Conservation (phyloP, 331 rosid species). For the Cydonia oblonga region DNA sequence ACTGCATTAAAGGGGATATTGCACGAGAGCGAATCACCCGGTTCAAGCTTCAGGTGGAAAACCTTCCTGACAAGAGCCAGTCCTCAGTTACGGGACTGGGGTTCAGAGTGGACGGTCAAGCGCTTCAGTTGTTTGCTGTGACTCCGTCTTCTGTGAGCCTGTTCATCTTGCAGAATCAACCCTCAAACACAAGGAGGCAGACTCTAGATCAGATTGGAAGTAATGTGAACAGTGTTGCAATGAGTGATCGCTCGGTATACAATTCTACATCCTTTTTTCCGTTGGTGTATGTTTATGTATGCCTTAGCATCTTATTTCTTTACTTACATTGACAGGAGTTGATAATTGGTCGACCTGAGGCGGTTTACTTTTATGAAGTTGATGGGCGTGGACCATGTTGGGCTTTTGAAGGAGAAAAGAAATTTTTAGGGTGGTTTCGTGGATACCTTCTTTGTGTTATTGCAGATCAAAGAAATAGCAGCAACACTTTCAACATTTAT, state of each 20-base stretch:
- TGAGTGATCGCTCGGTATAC: conserved; percentile 88
- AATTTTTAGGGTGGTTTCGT: conserved; percentile 88
- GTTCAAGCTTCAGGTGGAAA: conserved; percentile 80
- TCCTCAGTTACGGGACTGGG: conserved; percentile 72
- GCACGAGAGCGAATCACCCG: conserved; percentile 89
- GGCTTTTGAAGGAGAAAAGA: conserved; percentile 99
- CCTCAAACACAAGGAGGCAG: conserved; percentile 55
- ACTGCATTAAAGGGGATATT: conserved; percentile 94
- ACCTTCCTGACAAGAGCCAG: conserved; percentile 42
- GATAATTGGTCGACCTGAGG: conserved; percentile 90
- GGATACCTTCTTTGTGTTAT: conserved; percentile 90
- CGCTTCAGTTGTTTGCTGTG: conserved; percentile 78
- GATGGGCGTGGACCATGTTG: conserved; percentile 99
- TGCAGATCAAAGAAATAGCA: conserved; percentile 78
- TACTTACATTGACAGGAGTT: conserved; percentile 52
- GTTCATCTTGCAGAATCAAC: conserved; percentile 68
- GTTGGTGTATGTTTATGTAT: neutral
- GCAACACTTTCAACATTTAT: conserved; percentile 70
- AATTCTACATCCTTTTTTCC: neutral
- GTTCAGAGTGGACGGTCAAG: conserved; percentile 86
- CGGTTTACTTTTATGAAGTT: conserved; percentile 89
- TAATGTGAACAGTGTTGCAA: conserved; percentile 53
- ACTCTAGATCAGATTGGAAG: conserved; percentile 95
- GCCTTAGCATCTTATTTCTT: conserved; percentile 13
- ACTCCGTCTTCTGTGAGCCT: conserved; percentile 77